Conservation (phyloP, 192 early-diverging fungal genomes). For the Endogone sp. region DNA sequence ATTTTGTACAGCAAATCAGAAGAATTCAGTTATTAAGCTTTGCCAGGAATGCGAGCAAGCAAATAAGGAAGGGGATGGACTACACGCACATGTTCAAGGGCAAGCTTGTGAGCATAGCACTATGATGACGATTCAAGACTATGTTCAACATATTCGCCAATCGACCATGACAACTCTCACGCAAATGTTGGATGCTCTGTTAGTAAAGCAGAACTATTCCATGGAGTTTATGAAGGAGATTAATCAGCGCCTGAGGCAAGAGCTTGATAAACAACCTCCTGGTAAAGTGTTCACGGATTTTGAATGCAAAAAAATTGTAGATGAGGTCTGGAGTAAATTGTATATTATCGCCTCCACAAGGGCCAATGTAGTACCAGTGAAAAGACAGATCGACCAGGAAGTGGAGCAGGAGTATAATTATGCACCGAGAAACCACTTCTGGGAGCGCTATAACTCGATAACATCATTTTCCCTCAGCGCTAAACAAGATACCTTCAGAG, state of each 20-base stretch:
- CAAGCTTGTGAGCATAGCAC: slow-evolving; percentile 6
- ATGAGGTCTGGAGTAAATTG: slow-evolving; percentile 1
- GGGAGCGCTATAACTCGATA: not conserved
- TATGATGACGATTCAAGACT: slow-evolving; percentile 2
- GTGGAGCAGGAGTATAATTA: slow-evolving; percentile 1
- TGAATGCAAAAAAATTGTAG: not conserved
- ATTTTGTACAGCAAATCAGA: not conserved
- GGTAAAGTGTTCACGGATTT: not conserved
- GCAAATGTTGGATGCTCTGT: not conserved
- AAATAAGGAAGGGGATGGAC: not conserved
- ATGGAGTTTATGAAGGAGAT: slow-evolving; percentile 6
- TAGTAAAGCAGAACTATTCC: slow-evolving; percentile 5
- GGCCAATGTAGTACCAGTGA: not conserved
- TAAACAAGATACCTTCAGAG: no score
- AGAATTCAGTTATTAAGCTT: not conserved
- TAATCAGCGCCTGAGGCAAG: not conserved
- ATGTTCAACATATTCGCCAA: slow-evolving; percentile 4
- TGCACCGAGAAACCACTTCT: not conserved
- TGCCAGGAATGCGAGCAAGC: not conserved
- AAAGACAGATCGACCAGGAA: slow-evolving; percentile 3
- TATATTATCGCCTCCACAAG: not conserved
- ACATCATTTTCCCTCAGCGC: not conserved
- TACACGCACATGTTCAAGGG: not conserved
- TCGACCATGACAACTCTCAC: not conserved
- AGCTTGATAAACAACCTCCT: not conserved